A percentile compares a stretch with the other conserved stretches of the same genome.
Evolutionary conservation across 805 yeast genomes (phyloP).

Genomic region (Metschnikowia matae): DNA sequence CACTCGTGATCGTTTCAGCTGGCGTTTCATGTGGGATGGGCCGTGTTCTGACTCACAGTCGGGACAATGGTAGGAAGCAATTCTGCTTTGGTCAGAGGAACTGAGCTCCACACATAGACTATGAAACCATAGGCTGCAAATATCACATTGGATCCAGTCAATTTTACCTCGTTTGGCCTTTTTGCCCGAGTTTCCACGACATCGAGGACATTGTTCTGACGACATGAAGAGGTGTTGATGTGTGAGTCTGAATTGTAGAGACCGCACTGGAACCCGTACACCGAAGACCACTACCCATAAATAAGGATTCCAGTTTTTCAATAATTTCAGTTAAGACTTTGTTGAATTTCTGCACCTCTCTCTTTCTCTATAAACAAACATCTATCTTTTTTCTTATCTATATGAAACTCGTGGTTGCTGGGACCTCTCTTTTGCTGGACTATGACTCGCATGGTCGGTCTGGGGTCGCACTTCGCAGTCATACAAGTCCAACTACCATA

Average conservation of each 20-base stretch:
- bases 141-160: conserved; percentile 56
- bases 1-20: conserved; percentile 49
- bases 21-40: conserved; percentile 46
- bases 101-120: conserved; percentile 35
- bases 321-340: too few species aligned
- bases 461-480: not conserved
- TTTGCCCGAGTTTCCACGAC: conserved; percentile 1
- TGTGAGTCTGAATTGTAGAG: not conserved
- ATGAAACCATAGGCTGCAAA: conserved; percentile 56
- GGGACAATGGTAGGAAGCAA: conserved; percentile 53
- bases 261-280: conserved; percentile 1
- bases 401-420: too few species aligned
- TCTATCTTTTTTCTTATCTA: not conserved
- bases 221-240: not conserved
- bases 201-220: conserved; percentile 11
- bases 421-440: not conserved
- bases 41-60: conserved; percentile 46
- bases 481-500: not conserved
- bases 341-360: too few species aligned
- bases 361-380: too few species aligned
- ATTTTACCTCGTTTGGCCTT: conserved; percentile 1
- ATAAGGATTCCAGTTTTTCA: too few species aligned
- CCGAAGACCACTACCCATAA: not conserved
- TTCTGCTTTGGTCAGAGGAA: conserved; percentile 28
- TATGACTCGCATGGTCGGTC: not conserved